phyloP scores from a whole-genome alignment of 2,329 filamentous ascomycete genomes.

The Cercospora sojina region DNA sequence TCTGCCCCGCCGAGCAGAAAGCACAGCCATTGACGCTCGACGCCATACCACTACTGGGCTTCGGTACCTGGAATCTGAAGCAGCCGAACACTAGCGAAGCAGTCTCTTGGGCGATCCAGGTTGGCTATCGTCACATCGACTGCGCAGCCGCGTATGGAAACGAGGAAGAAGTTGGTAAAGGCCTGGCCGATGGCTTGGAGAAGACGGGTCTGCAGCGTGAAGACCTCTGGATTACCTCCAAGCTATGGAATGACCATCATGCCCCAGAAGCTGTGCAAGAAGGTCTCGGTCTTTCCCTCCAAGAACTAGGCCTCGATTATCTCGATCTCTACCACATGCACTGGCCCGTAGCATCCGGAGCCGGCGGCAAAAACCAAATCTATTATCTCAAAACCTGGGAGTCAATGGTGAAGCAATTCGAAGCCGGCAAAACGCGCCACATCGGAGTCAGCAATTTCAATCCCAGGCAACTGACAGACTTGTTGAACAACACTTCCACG shows the following conservation, averaged over 20 bases:
- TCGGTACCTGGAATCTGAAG: slow-evolving; percentile 42
- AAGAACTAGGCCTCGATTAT: slow-evolving; percentile 42
- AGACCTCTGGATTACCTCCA: slow-evolving; percentile 39
- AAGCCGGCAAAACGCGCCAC: slow-evolving; percentile 32
- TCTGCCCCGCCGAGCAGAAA: slow-evolving; percentile 19
- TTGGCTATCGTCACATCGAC: slow-evolving; percentile 58
- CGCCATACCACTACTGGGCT: slow-evolving; percentile 39
- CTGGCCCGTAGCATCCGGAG: slow-evolving; percentile 41
- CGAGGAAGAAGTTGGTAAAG: slow-evolving; percentile 46
- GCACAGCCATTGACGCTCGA: slow-evolving; percentile 30
- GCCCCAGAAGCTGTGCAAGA: slow-evolving; percentile 32
- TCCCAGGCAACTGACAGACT: slow-evolving; percentile 29
- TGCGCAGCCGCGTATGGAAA: slow-evolving; percentile 48
- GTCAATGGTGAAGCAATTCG: slow-evolving; percentile 31
- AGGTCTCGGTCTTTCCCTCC: slow-evolving; percentile 42
- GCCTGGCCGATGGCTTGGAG: slow-evolving; percentile 41
- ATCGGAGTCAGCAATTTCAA: slow-evolving; percentile 39
- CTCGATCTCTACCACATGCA: slow-evolving; percentile 50
- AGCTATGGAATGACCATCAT: slow-evolving; percentile 44
- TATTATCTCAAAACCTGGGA: slow-evolving; percentile 35
- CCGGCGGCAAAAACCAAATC: slow-evolving; percentile 25
- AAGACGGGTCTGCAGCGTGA: slow-evolving; percentile 37
- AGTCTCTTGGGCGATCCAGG: slow-evolving; percentile 43
- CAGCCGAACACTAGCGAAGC: slow-evolving; percentile 39
- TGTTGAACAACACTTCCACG: slow-evolving; percentile 30